Conservation (phyloP, 768 basidiomycete species). For the Atractiella rhizophila region DNA sequence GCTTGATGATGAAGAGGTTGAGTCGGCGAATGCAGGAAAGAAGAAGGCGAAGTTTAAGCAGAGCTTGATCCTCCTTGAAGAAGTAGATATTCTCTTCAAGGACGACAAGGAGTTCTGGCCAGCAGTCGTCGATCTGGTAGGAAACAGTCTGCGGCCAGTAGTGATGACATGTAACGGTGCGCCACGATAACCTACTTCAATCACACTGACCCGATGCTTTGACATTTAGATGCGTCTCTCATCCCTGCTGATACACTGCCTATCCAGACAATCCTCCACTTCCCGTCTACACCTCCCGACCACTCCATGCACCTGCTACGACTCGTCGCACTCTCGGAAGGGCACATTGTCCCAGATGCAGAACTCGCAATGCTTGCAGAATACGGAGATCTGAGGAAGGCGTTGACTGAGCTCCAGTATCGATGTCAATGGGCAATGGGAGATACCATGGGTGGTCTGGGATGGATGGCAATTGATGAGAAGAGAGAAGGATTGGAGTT, state of each 20-base stretch:
- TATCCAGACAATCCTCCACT: conserved; percentile 43
- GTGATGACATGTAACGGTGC: conserved; percentile 86
- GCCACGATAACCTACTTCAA: conserved; percentile 12
- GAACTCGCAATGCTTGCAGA: conserved; percentile 22
- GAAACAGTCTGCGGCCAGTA: conserved; percentile 59
- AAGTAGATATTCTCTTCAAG: conserved; percentile 76
- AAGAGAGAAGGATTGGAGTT: conserved; percentile 3
- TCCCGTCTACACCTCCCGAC: conserved; percentile 33
- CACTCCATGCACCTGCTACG: conserved; percentile 45
- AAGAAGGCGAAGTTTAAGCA: conserved; percentile 30
- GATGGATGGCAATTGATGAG: conserved; percentile 6
- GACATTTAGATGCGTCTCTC: conserved; percentile 36
- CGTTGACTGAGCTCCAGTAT: conserved; percentile 40
- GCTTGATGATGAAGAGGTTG: background rate
- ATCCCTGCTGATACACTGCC: conserved; percentile 52
- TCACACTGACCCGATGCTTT: background rate
- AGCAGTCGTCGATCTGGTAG: conserved; percentile 52
- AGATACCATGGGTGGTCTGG: background rate
- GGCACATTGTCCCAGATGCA: conserved; percentile 22
- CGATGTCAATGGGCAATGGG: conserved; percentile 1
- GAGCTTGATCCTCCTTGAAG: conserved; percentile 73
- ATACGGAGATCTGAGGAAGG: conserved; percentile 36
- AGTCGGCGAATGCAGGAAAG: background rate
- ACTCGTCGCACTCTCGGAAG: conserved; percentile 35
- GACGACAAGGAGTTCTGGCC: conserved; percentile 48